Base-by-base conservation (phyloP, 2,329 filamentous ascomycete genomes). In the Trichoderma breve region DNA sequence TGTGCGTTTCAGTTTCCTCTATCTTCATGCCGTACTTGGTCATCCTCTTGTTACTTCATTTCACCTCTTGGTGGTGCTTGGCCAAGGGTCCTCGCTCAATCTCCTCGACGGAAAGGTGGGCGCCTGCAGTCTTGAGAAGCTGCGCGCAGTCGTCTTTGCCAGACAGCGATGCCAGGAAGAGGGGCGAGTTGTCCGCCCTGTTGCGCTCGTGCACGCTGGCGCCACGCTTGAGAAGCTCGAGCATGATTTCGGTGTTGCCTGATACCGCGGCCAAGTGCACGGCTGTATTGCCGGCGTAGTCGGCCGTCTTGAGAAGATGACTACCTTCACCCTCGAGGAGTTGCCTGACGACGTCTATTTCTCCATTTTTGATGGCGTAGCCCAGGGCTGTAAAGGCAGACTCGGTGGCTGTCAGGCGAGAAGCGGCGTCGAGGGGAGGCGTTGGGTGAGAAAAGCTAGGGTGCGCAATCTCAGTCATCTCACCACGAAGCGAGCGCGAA, bases 271-370 rank as follows among this genome's bases (percentile, higher is more conserved):
- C 88, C 3, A 90, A 84, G 76, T 90, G 88, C 47, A 89, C 81
- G 4, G 85, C 86, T 30, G 93, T 95, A 82, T 95, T 96, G 61
- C 93, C 93, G 24, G 92, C 92, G 79, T 95, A 95, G 82, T 96
- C 93, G 34, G 89, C 88, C 74, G 91, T 90, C 77, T 93, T 93
- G 58, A 96, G 85, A 24, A 96, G 85, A 82, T 87, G 88, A 39
- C 78, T 83, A 73, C 90, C 87, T 77, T 93, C 91, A 57, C 87
- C 87, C 47, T 89, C 87, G 72, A 95, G 86, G 61, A 95, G 87
- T 72, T 92, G 88, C 75, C 85, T 84, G 24, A 94, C 91, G 24
- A 88, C 86, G 58, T 85, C 83, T 63, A 93, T 80, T 78, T 95
- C 89, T 30, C 91, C 92, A 72, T 90, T 89, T 73, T 90, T 88